Conservation (phyloP, 148 eudicot species). For the Vaccinium corymbosum region DNA sequence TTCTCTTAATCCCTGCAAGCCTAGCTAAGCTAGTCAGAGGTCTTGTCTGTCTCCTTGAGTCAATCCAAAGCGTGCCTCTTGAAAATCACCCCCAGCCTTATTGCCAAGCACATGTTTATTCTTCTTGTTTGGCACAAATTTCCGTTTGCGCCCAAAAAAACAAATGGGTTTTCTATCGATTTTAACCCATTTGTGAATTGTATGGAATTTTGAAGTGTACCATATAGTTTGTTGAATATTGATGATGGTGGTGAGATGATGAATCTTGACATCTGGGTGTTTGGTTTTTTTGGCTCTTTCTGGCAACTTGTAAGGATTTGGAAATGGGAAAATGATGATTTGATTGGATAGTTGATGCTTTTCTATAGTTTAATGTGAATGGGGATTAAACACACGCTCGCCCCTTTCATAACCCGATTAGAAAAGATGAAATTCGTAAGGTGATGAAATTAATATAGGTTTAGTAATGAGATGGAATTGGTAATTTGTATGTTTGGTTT, state of each 20-base stretch:
- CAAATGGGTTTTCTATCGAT: too few species aligned
- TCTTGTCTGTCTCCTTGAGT: constrained; percentile 68
- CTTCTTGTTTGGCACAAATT: constrained; percentile 43
- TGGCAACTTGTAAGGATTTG: not conserved
- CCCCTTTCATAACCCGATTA: too few species aligned
- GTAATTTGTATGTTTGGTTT: too few species aligned
- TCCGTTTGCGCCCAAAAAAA: too few species aligned
- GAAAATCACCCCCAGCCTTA: constrained; percentile 46
- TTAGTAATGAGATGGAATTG: too few species aligned
- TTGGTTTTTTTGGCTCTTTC: not conserved
- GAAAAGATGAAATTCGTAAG: too few species aligned
- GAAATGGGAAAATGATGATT: not conserved
- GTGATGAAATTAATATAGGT: too few species aligned
- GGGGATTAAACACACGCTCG: too few species aligned
- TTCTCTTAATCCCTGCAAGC: constrained; percentile 52
- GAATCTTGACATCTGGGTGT: not conserved
- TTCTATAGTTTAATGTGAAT: too few species aligned
- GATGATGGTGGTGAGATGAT: not conserved
- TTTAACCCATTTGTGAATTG: too few species aligned
- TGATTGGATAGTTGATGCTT: not conserved
- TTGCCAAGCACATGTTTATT: constrained; percentile 77
- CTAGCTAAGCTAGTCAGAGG: constrained; percentile 31
- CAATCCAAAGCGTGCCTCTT: constrained; percentile 94
- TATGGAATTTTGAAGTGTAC: not conserved
- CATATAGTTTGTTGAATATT: not conserved